These are phyloP conservation scores for Colletotrichum horii DNA, from an alignment of 2,329 filamentous ascomycete species.

Conservation along the genomic window DNA sequence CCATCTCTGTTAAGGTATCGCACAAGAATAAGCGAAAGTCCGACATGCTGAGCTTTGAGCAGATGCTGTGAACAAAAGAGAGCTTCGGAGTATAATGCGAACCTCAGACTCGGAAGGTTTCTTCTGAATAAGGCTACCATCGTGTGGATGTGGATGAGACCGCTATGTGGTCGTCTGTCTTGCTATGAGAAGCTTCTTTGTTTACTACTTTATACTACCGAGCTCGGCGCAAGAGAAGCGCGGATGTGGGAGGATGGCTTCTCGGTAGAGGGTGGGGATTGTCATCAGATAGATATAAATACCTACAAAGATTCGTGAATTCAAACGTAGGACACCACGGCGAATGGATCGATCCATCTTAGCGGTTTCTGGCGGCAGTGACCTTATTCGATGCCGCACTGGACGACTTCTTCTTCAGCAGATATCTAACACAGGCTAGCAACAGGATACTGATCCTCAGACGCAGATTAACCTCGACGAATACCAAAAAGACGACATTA, in stretches of 20 bases:
- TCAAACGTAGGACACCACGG: accelerated
- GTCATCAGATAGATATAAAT: not conserved
- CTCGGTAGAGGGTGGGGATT: not conserved
- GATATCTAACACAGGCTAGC: too few species aligned
- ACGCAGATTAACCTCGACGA: accelerated
- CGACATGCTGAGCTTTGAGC: accelerated
- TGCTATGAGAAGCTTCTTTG: not conserved
- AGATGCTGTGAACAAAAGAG: not conserved
- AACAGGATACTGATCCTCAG: too few species aligned
- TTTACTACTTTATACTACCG: not conserved
- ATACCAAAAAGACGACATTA: not conserved
- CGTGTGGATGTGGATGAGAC: too few species aligned
- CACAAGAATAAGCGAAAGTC: not conserved
- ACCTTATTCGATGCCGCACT: accelerated
- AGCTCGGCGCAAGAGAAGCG: accelerated
- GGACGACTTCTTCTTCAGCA: not conserved
- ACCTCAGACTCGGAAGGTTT: not conserved
- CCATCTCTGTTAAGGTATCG: not conserved
- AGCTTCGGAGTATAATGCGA: accelerated
- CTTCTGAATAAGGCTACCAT: not conserved
- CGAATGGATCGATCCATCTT: not conserved
- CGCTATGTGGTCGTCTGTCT: not conserved
- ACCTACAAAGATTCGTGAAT: accelerated
- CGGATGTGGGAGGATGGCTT: accelerated
- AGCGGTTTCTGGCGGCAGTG: too few species aligned